Percentiles rank a stretch among this genome's conserved stretches.
Conservation (phyloP, 306 rosid genomes). For the Vicia sativa region DNA sequence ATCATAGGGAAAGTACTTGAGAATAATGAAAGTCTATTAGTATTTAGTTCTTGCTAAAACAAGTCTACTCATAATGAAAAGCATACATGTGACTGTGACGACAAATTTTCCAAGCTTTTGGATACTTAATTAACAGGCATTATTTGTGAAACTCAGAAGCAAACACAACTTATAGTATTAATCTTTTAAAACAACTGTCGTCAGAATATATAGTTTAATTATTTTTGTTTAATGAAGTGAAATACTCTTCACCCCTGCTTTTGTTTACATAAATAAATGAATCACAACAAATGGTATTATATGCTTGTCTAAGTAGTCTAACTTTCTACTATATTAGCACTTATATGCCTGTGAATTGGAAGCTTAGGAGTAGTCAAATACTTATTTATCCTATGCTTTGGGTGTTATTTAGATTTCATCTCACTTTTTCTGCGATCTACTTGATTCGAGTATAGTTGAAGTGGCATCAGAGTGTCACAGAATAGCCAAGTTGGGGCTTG, state of each 20-base stretch:
- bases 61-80: too few relatives aligned
- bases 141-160: too few relatives aligned
- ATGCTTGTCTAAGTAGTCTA: conserved; percentile 2
- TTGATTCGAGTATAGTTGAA: conserved; percentile 86
- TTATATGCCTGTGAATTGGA: conserved; percentile 24
- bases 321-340: conserved; percentile 10
- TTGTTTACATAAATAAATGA: conserved; percentile 11
- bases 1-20: too few relatives aligned
- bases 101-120: too few relatives aligned
- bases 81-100: too few relatives aligned
- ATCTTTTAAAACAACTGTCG: too few relatives aligned
- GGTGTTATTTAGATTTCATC: conserved; percentile 73
- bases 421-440: conserved; percentile 75
- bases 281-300: conserved; percentile 9
- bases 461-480: conserved; percentile 98
- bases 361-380: conserved; percentile 5
- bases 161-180: too few relatives aligned
- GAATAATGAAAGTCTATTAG: too few relatives aligned
- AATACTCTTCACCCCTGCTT: neutral
- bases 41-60: too few relatives aligned
- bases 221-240: too few relatives aligned
- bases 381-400: conserved; percentile 20
- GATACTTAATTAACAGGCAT: too few relatives aligned
- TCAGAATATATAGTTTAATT: too few relatives aligned
- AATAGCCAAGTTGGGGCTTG: conserved; percentile 87